These are phyloP conservation scores for Lipomyces anomalus DNA, from an alignment of 805 yeast genomes.

Conservation along the genomic window DNA sequence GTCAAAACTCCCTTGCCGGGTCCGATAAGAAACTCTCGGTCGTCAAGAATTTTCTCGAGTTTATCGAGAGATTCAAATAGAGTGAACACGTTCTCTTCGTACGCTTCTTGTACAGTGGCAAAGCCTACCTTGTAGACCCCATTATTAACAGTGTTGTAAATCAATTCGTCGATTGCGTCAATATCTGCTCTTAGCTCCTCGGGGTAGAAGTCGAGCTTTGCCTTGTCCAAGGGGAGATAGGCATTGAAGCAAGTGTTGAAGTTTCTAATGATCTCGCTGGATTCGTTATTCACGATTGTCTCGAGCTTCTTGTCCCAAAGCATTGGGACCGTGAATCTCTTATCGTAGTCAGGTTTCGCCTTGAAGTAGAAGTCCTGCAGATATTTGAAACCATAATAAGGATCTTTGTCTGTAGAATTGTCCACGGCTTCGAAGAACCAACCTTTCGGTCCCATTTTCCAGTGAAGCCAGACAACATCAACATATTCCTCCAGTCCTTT, in stretches of 20 bases:
- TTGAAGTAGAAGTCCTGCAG: slow-evolving; percentile 68
- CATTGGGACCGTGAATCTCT: slow-evolving; percentile 88
- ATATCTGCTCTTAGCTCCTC: slow-evolving; percentile 47
- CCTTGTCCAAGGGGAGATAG: slow-evolving; percentile 36
- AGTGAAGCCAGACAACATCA: slow-evolving; percentile 68
- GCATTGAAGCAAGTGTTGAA: slow-evolving; percentile 64
- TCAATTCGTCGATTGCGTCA: slow-evolving; percentile 74
- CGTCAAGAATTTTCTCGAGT: slow-evolving; percentile 54
- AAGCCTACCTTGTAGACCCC: slow-evolving; percentile 93
- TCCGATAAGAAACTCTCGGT: slow-evolving; percentile 50
- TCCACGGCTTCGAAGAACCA: slow-evolving; percentile 61
- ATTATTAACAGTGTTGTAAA: slow-evolving; percentile 77
- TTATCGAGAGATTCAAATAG: slow-evolving; percentile 65
- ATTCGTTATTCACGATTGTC: slow-evolving; percentile 88
- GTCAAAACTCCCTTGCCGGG: slow-evolving; percentile 50
- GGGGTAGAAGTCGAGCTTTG: slow-evolving; percentile 62
- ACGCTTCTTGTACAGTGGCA: slow-evolving; percentile 76
- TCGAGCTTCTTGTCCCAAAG: slow-evolving; percentile 80
- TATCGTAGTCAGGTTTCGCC: slow-evolving; percentile 68
- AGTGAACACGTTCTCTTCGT: slow-evolving; percentile 54
- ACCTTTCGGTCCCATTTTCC: slow-evolving; percentile 75
- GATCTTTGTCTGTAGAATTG: slow-evolving; percentile 45
- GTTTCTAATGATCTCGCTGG: slow-evolving; percentile 77
- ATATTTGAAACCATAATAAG: slow-evolving; percentile 51
- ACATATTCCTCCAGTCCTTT: slow-evolving; percentile 58